Base-by-base conservation (phyloP, 805 yeast genomes). In the Kodamaea hsintzibuensis region DNA sequence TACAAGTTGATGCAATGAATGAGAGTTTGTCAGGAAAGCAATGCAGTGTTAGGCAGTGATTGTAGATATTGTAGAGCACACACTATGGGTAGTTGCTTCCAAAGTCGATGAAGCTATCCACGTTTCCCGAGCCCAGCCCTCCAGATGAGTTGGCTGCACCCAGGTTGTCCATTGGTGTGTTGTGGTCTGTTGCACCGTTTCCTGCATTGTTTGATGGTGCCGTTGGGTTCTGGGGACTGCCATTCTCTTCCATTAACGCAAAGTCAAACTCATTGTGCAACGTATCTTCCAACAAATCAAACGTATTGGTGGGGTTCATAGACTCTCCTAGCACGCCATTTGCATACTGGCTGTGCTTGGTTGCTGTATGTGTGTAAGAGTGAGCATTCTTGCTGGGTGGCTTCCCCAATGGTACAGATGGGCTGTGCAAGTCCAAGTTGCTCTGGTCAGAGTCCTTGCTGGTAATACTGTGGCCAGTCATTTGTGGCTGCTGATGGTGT, bases 51-150 rank as follows among this genome's bases (percentile, higher is more conserved):
- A 18, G 4, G 39, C n/a, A n/a, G n/a, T n/a, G n/a, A n/a, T 13
- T 35, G 39, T 35, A 35, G 39, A 35, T 14, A 17, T 8, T 42
- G 45, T 42, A 22, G 45, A 42, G 16, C n/a, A 13, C 14, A 22
- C 25, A 22, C 35, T 40, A 49, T 16, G 51, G 45, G 13, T 30
- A 44, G 44, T 50, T 42, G 33, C 48, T 45, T 37, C 60, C 60
- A 48, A 56, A 58, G 43, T 58, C 61, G 37, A 65, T 63, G 40
- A 63, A 65, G 39, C 57, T 61, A 40, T 65, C 69, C n/a, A 60
- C 64, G 18, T 61, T 60, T 35, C 56, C 56, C 42, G 51, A 55
- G n/a, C 56, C 55, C 42, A 55, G 44, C 14, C 53, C 49, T n/a
- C 44, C 50, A 9, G 47, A 42, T 37, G 52, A 50, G 38, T 50